These are phyloP conservation scores for Candolleomyces efflorescens DNA, from an alignment of 768 basidiomycete species.

Conservation along the genomic window DNA sequence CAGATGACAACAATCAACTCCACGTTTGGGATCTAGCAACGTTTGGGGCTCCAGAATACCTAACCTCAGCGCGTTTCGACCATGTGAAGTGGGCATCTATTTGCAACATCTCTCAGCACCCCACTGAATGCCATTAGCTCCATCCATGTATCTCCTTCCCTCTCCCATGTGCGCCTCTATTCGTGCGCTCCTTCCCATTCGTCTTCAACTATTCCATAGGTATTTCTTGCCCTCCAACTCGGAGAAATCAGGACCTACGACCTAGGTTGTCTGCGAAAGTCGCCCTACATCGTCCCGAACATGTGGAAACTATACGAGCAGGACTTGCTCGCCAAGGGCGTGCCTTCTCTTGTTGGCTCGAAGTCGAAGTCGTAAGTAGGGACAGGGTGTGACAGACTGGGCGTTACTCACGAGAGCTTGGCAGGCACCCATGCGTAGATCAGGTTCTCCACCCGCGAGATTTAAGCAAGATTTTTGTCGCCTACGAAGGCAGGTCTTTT, in stretches of 20 bases:
- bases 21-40: conserved; percentile 58
- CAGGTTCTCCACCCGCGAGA: conserved; percentile 67
- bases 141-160: conserved; percentile 61
- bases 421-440: conserved; percentile 41
- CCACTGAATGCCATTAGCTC: conserved; percentile 34
- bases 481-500: conserved; percentile 58
- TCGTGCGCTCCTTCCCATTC: conserved; percentile 9
- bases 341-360: conserved; percentile 24
- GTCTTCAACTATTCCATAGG: conserved; percentile 23
- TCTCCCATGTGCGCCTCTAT: conserved; percentile 53
- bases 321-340: conserved; percentile 38
- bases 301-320: conserved; percentile 73
- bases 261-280: conserved; percentile 60
- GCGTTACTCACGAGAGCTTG: conserved; percentile 30
- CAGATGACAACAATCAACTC: conserved; percentile 52
- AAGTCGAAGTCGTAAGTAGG: not conserved
- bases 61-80: conserved; percentile 46
- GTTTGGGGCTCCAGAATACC: conserved; percentile 48
- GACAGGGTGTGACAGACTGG: conserved; percentile 8
- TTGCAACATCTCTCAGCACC: too few relatives aligned
- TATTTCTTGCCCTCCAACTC: conserved; percentile 43
- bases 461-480: conserved; percentile 66
- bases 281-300: conserved; percentile 67
- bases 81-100: conserved; percentile 35
- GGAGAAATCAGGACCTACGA: conserved; percentile 74